Percentiles rank a stretch among this genome's conserved stretches.
phyloP scores from a whole-genome alignment of 192 early-diverging fungal genomes.

The Mortierella hygrophila region DNA sequence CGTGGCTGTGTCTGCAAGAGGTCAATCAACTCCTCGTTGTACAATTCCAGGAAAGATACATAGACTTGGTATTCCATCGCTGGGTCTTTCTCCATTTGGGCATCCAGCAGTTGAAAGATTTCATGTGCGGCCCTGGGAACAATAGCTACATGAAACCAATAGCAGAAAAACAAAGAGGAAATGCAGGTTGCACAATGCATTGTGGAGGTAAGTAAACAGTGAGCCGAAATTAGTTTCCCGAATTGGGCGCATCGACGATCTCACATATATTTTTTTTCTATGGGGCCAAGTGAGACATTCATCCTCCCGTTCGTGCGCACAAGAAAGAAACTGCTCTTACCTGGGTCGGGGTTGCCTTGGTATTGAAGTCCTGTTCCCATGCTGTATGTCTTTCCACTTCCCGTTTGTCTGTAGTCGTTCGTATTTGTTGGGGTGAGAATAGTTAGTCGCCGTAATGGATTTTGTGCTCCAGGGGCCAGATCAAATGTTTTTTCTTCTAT shows the following conservation, averaged over 20 bases:
- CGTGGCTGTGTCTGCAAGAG: slow-evolving; percentile 68
- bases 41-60: slow-evolving; percentile 95
- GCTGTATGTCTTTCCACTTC: slow-evolving; percentile 95
- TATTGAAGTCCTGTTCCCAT: slow-evolving; percentile 86
- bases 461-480: neutral
- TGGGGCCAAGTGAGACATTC: neutral
- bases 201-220: neutral
- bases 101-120: slow-evolving; percentile 64
- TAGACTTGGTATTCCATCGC: slow-evolving; percentile 62
- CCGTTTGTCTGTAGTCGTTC: slow-evolving; percentile 76
- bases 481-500: neutral
- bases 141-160: slow-evolving; percentile 63
- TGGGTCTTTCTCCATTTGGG: slow-evolving; percentile 53
- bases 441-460: neutral
- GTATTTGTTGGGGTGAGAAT: neutral
- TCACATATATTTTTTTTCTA: neutral
- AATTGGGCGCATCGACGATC: neutral
- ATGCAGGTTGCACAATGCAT: neutral
- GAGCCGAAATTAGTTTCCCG: slow-evolving; percentile 7
- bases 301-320: neutral
- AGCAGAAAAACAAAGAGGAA: neutral
- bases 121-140: slow-evolving; percentile 75
- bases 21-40: slow-evolving; percentile 97
- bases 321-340: slow-evolving; percentile 8
- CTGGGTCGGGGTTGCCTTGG: slow-evolving; percentile 51